Evolutionary conservation across 331 rosid species (phyloP), one percentile per base, ranked within the genome.

Genomic region (Prunus yedoensis): DNA sequence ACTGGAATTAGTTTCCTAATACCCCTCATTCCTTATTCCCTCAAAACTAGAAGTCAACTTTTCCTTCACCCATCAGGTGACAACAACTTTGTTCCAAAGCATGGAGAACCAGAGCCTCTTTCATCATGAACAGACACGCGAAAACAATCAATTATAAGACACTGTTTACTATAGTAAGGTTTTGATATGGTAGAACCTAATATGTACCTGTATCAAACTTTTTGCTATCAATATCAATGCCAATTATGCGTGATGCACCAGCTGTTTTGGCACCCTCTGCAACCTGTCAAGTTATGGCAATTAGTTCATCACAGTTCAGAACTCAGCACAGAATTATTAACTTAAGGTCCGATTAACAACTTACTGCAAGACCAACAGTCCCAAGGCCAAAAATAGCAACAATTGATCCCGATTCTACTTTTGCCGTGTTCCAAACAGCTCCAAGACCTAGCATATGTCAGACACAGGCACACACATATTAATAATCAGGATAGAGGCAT

Each of bases 261-360:
- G 91, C 97, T 64, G 96, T 41, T 88, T 87, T 91, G 67, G 98
- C 98, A 78, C 98, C 98, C 85, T 94, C 98, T 16, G 97, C 99
- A 52, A 92, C 96, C 97, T 94, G 88, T 66, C 74, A 74, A 69
- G 70, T 74, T 66, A 70, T 70, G 69, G 49, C 38, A 68, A 38
- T 62, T 27, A 47, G 76, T 71, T 45, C 61, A 60, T 9, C 65
- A 21, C 45, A 79, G 60, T 56, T 15, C 21, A 79, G 27, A 66
- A 78, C 62, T 66, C 84, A 57, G 63, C 65, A 65, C 67, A 80
- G 62, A 23, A 49, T 57, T 69, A 76, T 61, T 38, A 72, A 35
- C 7, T 57, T 71, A 57, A 59, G 70, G 51, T 76, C 30, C 58
- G 16, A 50, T 54, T 8, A 51, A 59, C 83, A 81, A 73, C 94